phyloP scores from a whole-genome alignment of 768 basidiomycete genomes.

The Suillus subaureus region DNA sequence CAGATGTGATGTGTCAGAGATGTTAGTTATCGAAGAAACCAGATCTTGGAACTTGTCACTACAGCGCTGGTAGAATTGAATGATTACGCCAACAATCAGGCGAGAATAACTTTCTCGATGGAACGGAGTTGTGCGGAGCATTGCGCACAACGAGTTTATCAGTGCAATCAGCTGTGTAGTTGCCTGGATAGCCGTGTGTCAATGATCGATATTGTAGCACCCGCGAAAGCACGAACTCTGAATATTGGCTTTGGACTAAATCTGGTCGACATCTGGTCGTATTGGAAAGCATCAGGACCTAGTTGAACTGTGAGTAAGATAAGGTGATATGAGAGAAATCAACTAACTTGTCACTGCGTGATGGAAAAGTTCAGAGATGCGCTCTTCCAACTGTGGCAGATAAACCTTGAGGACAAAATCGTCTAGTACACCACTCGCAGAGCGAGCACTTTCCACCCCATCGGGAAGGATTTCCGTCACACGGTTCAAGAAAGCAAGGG shows the following conservation, averaged over 20 bases:
- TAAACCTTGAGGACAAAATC: slow-evolving; percentile 94
- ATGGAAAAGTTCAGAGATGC: slow-evolving; percentile 85
- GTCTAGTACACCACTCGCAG: slow-evolving; percentile 77
- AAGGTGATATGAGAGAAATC: background rate
- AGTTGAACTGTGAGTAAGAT: slow-evolving; percentile 11
- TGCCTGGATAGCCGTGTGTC: slow-evolving; percentile 51
- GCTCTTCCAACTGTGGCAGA: slow-evolving; percentile 93
- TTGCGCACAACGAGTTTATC: slow-evolving; percentile 88
- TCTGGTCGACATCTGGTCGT: slow-evolving; percentile 67
- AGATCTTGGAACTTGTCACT: slow-evolving; percentile 84
- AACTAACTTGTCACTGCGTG: slow-evolving; percentile 73
- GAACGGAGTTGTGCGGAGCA: slow-evolving; percentile 91
- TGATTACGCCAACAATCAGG: slow-evolving; percentile 91
- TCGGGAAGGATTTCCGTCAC: slow-evolving; percentile 73
- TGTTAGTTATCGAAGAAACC: slow-evolving; percentile 44
- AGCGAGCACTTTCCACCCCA: slow-evolving; percentile 63
- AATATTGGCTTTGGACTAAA: slow-evolving; percentile 75
- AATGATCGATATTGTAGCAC: slow-evolving; percentile 2
- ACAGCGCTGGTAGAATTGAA: slow-evolving; percentile 95
- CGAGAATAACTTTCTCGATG: slow-evolving; percentile 93
- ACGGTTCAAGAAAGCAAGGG: slow-evolving; percentile 78
- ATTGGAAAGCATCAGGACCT: slow-evolving; percentile 88
- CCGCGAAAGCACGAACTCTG: slow-evolving; percentile 51
- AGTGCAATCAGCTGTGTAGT: slow-evolving; percentile 84
- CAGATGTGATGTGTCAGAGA: slow-evolving; percentile 40